Percentiles rank a stretch among this genome's conserved stretches.
Evolutionary conservation across 1,139 yeast species (phyloP).

Genomic region (Dujonia santamariae): DNA sequence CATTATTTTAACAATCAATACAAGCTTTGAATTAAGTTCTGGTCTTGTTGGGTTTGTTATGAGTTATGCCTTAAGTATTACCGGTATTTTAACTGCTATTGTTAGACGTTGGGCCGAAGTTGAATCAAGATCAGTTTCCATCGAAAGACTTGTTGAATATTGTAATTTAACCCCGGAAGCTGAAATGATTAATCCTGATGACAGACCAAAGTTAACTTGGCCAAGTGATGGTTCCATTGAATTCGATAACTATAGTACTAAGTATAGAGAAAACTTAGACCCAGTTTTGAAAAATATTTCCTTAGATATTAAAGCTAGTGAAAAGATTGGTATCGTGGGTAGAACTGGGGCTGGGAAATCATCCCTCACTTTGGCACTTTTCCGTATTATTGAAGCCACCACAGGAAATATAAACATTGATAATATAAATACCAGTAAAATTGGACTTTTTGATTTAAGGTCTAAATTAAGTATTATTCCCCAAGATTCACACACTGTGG

Average conservation of each 20-base stretch:
- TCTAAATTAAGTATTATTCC: slow-evolving; percentile 35
- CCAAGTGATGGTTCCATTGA: slow-evolving; percentile 28
- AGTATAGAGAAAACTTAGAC: slow-evolving; percentile 34
- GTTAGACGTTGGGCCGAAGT: slow-evolving; percentile 35
- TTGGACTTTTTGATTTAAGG: slow-evolving; percentile 35
- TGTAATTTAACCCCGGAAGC: slow-evolving; percentile 34
- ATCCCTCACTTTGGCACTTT: slow-evolving; percentile 34
- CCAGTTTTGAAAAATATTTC: slow-evolving; percentile 30
- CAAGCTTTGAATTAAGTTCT: slow-evolving; percentile 22
- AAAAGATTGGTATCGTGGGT: slow-evolving; percentile 40
- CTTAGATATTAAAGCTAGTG: slow-evolving; percentile 26
- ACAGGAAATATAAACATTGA: slow-evolving; percentile 32
- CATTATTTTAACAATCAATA: slow-evolving; percentile 21
- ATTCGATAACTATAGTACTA: slow-evolving; percentile 30
- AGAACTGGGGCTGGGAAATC: slow-evolving; percentile 45
- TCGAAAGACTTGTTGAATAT: slow-evolving; percentile 37
- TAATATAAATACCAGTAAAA: slow-evolving; percentile 24
- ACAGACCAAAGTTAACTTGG: slow-evolving; percentile 27
- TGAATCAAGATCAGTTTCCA: slow-evolving; percentile 30
- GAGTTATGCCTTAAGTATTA: slow-evolving; percentile 33
- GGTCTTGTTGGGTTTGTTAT: slow-evolving; percentile 37
- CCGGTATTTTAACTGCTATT: slow-evolving; percentile 28
- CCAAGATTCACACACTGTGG: slow-evolving; percentile 36
- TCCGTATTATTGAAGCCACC: slow-evolving; percentile 36
- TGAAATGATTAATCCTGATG: slow-evolving; percentile 22